Conservation (phyloP, 495 filamentous ascomycete genomes). For the Annulohypoxylon stygium region DNA sequence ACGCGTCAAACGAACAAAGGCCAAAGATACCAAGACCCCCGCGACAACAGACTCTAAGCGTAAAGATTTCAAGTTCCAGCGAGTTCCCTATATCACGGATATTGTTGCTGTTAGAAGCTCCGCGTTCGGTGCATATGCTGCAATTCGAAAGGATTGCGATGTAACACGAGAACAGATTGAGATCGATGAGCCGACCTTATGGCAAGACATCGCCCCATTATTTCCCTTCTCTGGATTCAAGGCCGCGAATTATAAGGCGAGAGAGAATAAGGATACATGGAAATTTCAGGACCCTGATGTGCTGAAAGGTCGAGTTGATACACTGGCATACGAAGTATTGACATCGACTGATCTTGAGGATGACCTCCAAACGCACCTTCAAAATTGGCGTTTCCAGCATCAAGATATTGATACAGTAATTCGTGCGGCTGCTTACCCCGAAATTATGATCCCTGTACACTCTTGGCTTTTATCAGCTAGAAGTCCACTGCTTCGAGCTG, state of each 20-base stretch:
- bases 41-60: slow-evolving; percentile 64
- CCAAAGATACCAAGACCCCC: slow-evolving; percentile 76
- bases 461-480: slow-evolving; percentile 81
- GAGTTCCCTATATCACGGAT: slow-evolving; percentile 87
- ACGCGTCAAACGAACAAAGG: slow-evolving; percentile 81
- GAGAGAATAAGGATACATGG: slow-evolving; percentile 50
- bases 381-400: slow-evolving; percentile 50
- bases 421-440: slow-evolving; percentile 69
- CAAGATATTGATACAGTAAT: slow-evolving; percentile 61
- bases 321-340: slow-evolving; percentile 62
- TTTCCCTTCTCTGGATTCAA: slow-evolving; percentile 69
- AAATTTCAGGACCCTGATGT: slow-evolving; percentile 54
- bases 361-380: slow-evolving; percentile 62
- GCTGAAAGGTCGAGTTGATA: slow-evolving; percentile 51
- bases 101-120: slow-evolving; percentile 87
- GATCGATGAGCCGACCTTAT: slow-evolving; percentile 73
- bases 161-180: slow-evolving; percentile 80
- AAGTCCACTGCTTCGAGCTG: slow-evolving; percentile 75
- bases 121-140: slow-evolving; percentile 88
- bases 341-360: slow-evolving; percentile 69
- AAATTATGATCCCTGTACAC: slow-evolving; percentile 82
- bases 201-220: slow-evolving; percentile 78
- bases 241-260: slow-evolving; percentile 49
- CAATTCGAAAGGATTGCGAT: slow-evolving; percentile 85
- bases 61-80: slow-evolving; percentile 94